phyloP scores from a whole-genome alignment of 345 rosid species.

The Populus ilicifolia region DNA sequence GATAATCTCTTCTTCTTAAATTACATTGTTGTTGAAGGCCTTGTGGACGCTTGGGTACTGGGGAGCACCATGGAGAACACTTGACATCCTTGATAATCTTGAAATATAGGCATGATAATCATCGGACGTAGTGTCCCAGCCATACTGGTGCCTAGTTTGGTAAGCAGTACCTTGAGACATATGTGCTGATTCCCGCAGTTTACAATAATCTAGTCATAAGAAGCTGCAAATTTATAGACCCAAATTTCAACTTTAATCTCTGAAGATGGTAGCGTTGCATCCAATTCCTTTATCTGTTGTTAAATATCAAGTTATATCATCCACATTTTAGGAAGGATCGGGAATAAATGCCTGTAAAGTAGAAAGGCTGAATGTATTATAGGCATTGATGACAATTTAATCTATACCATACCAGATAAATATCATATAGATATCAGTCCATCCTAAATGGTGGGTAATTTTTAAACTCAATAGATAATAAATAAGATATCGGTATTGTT shows the following conservation, averaged over 20 bases:
- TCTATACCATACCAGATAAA: no score
- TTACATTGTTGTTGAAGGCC: constrained; percentile 32
- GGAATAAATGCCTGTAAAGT: background rate
- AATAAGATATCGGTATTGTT: no score
- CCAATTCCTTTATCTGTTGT: constrained; percentile 23
- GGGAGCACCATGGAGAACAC: constrained; percentile 27
- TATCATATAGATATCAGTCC: no score
- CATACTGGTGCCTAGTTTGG: constrained; percentile 14
- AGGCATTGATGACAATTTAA: no score
- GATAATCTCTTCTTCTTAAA: background rate
- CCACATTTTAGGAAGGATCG: background rate
- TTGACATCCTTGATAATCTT: constrained; percentile 25
- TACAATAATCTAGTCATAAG: background rate
- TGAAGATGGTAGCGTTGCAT: constrained; percentile 26
- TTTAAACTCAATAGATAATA: no score
- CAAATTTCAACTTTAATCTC: constrained; percentile 18
- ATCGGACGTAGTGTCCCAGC: constrained; percentile 24
- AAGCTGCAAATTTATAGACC: constrained; percentile 28
- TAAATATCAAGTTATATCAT: background rate
- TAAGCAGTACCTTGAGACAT: constrained; percentile 14
- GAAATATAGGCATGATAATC: constrained; percentile 40
- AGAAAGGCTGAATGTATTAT: background rate
- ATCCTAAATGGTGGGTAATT: no score
- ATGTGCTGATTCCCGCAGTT: background rate
- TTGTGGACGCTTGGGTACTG: constrained; percentile 42